Percentiles rank a stretch among this genome's conserved stretches.
These are phyloP conservation scores for Puccinia sorghi DNA, from an alignment of 1,284 basidiomycete species.

Conservation along the genomic window DNA sequence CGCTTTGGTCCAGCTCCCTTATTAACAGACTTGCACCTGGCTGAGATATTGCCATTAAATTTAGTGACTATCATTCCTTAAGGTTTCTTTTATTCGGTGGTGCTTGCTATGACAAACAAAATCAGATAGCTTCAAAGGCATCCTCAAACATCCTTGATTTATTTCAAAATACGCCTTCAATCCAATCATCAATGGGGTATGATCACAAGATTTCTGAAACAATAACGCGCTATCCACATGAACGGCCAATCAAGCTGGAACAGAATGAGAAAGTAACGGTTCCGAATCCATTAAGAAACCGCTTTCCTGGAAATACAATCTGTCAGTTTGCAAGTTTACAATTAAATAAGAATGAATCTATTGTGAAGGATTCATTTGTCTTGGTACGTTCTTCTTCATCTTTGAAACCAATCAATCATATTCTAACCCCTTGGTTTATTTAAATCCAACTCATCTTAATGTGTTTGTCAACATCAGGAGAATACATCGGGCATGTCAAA, in stretches of 20 bases:
- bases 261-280: not conserved
- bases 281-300: not conserved
- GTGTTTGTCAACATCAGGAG: no score
- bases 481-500: no score
- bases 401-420: no score
- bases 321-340: not conserved
- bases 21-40: not conserved
- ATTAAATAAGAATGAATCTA: no score
- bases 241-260: not conserved
- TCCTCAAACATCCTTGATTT: not conserved
- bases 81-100: not conserved
- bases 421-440: no score
- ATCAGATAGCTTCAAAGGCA: not conserved
- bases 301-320: not conserved
- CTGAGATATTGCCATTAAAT: not conserved
- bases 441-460: not conserved
- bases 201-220: not conserved
- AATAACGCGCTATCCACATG: not conserved
- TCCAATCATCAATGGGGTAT: not conserved
- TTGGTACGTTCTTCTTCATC: no score
- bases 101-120: not conserved
- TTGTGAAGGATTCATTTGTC: no score
- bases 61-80: not conserved
- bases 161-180: not conserved
- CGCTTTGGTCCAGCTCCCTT: no score